phyloP scores from a whole-genome alignment of 192 early-diverging fungal genomes.

The Entophlyctis luteolus region DNA sequence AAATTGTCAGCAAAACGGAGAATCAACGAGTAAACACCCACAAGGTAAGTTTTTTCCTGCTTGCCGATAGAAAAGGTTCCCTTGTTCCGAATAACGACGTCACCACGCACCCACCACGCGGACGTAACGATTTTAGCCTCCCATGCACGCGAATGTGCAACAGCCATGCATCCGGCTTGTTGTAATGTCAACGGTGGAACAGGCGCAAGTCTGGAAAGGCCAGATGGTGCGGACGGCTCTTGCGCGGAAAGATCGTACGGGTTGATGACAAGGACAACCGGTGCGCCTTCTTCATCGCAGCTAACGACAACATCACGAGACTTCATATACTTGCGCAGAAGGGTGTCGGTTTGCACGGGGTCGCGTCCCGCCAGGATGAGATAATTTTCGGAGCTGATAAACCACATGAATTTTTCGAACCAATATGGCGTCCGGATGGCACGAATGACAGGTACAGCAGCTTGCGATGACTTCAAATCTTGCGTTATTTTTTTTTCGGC shows the following conservation, averaged over 20 bases:
- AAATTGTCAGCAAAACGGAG: conserved; percentile 29
- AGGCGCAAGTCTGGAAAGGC: conserved; percentile 31
- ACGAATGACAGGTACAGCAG: conserved; percentile 70
- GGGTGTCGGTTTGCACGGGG: background rate
- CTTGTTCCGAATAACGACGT: conserved; percentile 84
- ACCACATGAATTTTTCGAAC: conserved; percentile 99
- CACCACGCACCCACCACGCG: conserved; percentile 89
- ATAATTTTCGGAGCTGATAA: conserved; percentile 87
- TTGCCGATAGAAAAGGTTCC: conserved; percentile 25
- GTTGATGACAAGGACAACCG: conserved; percentile 87
- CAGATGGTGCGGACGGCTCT: background rate
- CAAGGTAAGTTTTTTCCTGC: conserved; percentile 78
- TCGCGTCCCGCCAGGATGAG: conserved; percentile 90
- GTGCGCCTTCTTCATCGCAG: conserved; percentile 89
- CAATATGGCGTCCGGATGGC: conserved; percentile 89
- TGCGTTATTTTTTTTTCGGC: conserved; percentile 86
- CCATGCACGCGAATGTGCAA: conserved; percentile 93
- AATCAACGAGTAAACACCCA: background rate
- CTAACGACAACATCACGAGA: conserved; percentile 85
- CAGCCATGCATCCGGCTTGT: conserved; percentile 94
- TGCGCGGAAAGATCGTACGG: conserved; percentile 15
- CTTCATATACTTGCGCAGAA: conserved; percentile 48
- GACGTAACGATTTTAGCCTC: conserved; percentile 92
- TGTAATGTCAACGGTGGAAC: conserved; percentile 87
- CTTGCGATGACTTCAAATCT: conserved; percentile 68